Base-by-base conservation (phyloP, 75 land plant species). In the Cryptomeria japonica region DNA sequence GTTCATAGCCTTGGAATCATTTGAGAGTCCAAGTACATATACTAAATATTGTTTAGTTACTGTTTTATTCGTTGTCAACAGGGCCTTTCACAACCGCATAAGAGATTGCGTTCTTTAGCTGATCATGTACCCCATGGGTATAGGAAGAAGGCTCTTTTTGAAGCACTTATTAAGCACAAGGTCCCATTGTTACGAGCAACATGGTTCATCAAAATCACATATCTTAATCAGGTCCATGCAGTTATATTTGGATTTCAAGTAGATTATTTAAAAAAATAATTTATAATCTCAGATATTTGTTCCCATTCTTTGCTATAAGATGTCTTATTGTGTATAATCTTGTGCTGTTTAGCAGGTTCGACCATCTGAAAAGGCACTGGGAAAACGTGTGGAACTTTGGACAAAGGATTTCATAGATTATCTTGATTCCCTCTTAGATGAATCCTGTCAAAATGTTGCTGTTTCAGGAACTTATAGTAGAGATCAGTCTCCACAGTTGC, bases 41-140 rank as follows among this genome's bases (percentile, higher is more conserved):
- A 44, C 84, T 82, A 82, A 44, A 46, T 28, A 82, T 46, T 46
- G 84, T 82, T 46, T 82, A 22, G 32, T 41, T 82, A 82, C 84
- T 82, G 51, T 32, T 82, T 82, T 82, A 32, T 82, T 19, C 47
- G 25, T 82, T 38, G 32, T 82, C n/a, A 19, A 84, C 95, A 98
- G 99, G 99, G 95, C 88, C 87, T 98, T 83, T 96, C 99, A 70
- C 99, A 97, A 87, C 93, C 84, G 34, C 95, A 95, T 58, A 98
- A 98, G 91, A 89, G 95, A 78, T 87, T 98, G 84, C 93, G 94
- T 61, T 87, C 91, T 41, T 90, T 98, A 84, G 95, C 99, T 22
- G 99, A 97, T 39, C 97, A 97, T 88, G 95, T 96, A 34, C 99
- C 99, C 47, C 96, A 91, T 94, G 99, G 97, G 32, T 97, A 90